Conservation (phyloP, 306 rosid genomes). For the Sicyos baderoa region DNA sequence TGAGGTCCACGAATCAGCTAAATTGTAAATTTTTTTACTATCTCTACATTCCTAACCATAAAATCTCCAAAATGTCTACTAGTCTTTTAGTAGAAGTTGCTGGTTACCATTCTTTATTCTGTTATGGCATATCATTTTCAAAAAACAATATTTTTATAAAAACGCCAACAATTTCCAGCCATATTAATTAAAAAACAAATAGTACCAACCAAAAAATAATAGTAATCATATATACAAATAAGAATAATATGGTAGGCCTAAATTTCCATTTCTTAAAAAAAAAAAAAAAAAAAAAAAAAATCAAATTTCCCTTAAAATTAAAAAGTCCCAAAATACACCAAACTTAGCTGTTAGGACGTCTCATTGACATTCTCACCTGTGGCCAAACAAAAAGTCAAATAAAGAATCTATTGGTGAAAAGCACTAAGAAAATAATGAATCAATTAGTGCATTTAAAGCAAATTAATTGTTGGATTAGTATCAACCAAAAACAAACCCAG, state of each 20-base stretch:
- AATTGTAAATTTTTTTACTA: too few species aligned
- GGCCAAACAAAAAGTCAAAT: constrained; percentile 3
- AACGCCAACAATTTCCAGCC: too few species aligned
- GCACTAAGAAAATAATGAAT: background rate
- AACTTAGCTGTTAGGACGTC: constrained; percentile 7
- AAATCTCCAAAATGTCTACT: too few species aligned
- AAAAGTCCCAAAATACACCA: background rate
- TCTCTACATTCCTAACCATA: too few species aligned
- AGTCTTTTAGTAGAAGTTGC: too few species aligned
- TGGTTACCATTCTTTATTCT: too few species aligned
- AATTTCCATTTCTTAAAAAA: too few species aligned
- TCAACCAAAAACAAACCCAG: background rate
- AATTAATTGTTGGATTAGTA: background rate
- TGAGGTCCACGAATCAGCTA: too few species aligned
- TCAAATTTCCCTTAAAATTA: background rate
- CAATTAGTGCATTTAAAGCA: background rate
- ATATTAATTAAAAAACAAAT: too few species aligned
- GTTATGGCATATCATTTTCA: too few species aligned
- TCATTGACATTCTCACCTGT: background rate
- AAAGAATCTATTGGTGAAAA: background rate
- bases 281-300: too few species aligned
- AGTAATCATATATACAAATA: background rate
- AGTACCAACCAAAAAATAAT: background rate
- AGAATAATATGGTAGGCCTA: background rate
- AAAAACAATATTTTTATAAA: too few species aligned